Percentiles rank a stretch among this genome's conserved stretches.
These are phyloP conservation scores for Pachyrhizus erosus DNA, from an alignment of 306 rosid genomes.

Conservation along the genomic window DNA sequence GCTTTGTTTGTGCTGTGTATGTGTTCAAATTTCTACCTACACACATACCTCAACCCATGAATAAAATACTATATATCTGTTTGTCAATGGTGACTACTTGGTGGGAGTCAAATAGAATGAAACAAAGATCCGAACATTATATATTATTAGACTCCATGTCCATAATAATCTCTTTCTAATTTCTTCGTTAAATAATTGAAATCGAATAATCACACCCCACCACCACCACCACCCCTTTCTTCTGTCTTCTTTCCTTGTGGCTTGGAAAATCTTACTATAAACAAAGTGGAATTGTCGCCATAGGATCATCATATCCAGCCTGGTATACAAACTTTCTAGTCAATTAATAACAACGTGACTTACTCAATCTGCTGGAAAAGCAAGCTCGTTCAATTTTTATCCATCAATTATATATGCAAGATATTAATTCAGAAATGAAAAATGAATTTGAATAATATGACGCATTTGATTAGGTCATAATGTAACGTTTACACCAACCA, in stretches of 20 bases:
- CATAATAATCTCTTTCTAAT: not conserved
- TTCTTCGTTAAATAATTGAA: constrained; percentile 10
- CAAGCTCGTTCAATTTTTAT: not conserved
- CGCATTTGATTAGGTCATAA: not conserved
- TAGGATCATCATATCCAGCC: not conserved
- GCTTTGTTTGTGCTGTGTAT: not conserved
- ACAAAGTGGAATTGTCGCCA: not conserved
- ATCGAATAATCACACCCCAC: constrained; percentile 34
- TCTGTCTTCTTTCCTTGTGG: not conserved
- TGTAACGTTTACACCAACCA: no score
- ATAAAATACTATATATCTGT: not conserved
- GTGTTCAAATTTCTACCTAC: constrained; percentile 20
- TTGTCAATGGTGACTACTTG: constrained; percentile 25
- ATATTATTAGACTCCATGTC: not conserved
- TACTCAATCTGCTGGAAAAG: no score
- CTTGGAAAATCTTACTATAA: not conserved
- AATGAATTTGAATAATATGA: not conserved
- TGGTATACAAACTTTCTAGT: no score
- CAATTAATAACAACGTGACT: no score
- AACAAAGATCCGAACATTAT: constrained; percentile 32
- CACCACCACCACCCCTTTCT: not conserved
- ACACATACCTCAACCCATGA: not conserved
- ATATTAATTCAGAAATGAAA: not conserved
- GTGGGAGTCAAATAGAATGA: constrained; percentile 45
- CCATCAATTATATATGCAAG: not conserved